These are phyloP conservation scores for Fraxinus xanthoxyloides DNA, from an alignment of 305 asterid species.

Conservation along the genomic window DNA sequence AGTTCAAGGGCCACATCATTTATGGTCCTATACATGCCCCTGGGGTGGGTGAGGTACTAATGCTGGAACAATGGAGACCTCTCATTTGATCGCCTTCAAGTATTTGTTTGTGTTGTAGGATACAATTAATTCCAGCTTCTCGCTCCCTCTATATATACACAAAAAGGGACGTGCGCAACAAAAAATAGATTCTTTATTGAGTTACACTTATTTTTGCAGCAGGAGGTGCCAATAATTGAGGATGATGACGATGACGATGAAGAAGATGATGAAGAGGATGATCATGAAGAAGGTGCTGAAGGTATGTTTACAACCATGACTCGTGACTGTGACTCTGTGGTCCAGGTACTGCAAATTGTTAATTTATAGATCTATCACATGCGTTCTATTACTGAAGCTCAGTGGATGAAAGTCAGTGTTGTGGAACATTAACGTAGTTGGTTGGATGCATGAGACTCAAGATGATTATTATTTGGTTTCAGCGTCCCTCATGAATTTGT, in stretches of 20 bases:
- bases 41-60: not conserved
- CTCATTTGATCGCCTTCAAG: not conserved
- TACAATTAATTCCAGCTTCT: not conserved
- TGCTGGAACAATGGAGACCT: not conserved
- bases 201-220: constrained; percentile 32
- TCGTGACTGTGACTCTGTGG: not conserved
- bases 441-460: not conserved
- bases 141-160: not conserved
- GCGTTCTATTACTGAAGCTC: not conserved
- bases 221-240: constrained; percentile 59
- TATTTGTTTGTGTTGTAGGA: not conserved
- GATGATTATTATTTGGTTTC: not conserved
- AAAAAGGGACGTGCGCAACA: not conserved
- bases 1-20: not conserved
- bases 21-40: not conserved
- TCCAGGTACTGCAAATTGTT: not conserved
- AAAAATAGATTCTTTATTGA: not conserved
- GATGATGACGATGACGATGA: constrained; percentile 60
- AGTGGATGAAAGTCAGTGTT: not conserved
- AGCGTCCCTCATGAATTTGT: not conserved
- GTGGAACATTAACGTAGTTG: constrained; percentile 2
- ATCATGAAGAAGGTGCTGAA: constrained; percentile 62
- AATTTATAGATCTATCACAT: not conserved
- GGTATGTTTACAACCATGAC: constrained; percentile 37
- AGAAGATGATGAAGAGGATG: constrained; percentile 66